A percentile compares a stretch with the other conserved stretches of the same genome.
phyloP scores from a whole-genome alignment of 2,329 filamentous ascomycete species.

The Pyrenochaeta sp. region DNA sequence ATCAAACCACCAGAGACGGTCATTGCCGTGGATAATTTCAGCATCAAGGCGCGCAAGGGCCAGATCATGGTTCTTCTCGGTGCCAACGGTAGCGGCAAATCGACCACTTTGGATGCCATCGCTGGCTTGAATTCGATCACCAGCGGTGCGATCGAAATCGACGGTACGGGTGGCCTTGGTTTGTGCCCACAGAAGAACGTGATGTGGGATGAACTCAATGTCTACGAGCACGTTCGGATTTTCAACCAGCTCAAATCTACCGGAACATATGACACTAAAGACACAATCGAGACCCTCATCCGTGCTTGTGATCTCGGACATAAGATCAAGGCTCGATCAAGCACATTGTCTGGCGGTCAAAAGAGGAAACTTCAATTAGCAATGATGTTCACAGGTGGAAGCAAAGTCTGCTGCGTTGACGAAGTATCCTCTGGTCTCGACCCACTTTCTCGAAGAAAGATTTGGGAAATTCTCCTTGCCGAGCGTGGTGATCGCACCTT shows the following conservation, averaged over 20 bases:
- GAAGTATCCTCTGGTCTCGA: conserved; percentile 91
- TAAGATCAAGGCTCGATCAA: conserved; percentile 75
- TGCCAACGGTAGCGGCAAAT: conserved; percentile 90
- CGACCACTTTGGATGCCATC: conserved; percentile 86
- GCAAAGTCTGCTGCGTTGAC: conserved; percentile 86
- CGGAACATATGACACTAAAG: conserved; percentile 59
- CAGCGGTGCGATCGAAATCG: conserved; percentile 77
- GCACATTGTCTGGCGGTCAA: conserved; percentile 87
- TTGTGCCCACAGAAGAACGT: conserved; percentile 95
- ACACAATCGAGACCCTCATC: conserved; percentile 70
- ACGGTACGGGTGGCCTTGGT: conserved; percentile 79
- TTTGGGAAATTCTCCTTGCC: conserved; percentile 91
- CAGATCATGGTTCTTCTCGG: conserved; percentile 88
- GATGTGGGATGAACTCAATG: conserved; percentile 87
- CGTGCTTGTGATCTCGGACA: conserved; percentile 74
- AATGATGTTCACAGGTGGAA: conserved; percentile 94
- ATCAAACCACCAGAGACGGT: conserved; percentile 68
- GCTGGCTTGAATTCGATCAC: conserved; percentile 81
- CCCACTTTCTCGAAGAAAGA: conserved; percentile 83
- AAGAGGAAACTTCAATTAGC: conserved; percentile 91
- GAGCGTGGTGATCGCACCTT: conserved; percentile 84
- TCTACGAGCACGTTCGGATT: conserved; percentile 82
- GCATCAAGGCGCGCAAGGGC: conserved; percentile 73
- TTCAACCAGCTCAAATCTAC: conserved; percentile 82
- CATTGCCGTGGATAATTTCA: conserved; percentile 78